phyloP scores from a whole-genome alignment of 176 grass and related monocot genomes.

The Puya raimondii region DNA sequence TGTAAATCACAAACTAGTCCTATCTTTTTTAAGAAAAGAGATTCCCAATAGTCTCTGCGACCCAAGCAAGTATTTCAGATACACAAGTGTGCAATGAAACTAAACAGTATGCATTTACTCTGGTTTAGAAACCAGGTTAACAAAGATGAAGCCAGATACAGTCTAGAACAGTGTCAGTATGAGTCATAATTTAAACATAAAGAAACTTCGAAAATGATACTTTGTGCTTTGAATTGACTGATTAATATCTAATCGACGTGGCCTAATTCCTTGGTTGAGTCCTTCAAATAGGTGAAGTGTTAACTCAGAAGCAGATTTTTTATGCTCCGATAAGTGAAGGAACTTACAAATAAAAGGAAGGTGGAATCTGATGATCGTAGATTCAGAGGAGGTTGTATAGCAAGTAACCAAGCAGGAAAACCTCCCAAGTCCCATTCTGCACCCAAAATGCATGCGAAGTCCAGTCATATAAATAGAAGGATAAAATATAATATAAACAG shows the following conservation, averaged over 20 bases:
- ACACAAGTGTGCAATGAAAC: too few species aligned
- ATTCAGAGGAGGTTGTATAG: slow-evolving; percentile 67
- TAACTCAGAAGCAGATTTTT: not conserved
- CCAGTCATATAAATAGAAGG: slow-evolving; percentile 4
- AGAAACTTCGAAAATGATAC: too few species aligned
- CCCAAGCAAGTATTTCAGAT: not conserved
- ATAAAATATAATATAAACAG: not conserved
- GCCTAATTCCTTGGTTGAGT: too few species aligned
- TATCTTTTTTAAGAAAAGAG: not conserved
- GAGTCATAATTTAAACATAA: too few species aligned
- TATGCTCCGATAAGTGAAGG: not conserved
- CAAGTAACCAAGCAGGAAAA: slow-evolving; percentile 91
- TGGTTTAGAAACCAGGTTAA: too few species aligned
- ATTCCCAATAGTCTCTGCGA: not conserved
- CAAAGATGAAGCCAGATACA: too few species aligned
- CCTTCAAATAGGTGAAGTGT: too few species aligned
- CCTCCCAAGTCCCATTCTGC: slow-evolving; percentile 96
- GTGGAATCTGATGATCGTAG: slow-evolving; percentile 74
- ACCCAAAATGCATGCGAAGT: slow-evolving; percentile 14
- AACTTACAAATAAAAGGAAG: slow-evolving; percentile 74
- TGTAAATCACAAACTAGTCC: not conserved
- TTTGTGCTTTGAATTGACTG: too few species aligned
- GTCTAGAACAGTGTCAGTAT: too few species aligned
- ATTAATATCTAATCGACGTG: too few species aligned
- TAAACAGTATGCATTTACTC: too few species aligned